These are phyloP conservation scores for Casuarina equisetifolia DNA, from an alignment of 306 rosid genomes.

Conservation along the genomic window DNA sequence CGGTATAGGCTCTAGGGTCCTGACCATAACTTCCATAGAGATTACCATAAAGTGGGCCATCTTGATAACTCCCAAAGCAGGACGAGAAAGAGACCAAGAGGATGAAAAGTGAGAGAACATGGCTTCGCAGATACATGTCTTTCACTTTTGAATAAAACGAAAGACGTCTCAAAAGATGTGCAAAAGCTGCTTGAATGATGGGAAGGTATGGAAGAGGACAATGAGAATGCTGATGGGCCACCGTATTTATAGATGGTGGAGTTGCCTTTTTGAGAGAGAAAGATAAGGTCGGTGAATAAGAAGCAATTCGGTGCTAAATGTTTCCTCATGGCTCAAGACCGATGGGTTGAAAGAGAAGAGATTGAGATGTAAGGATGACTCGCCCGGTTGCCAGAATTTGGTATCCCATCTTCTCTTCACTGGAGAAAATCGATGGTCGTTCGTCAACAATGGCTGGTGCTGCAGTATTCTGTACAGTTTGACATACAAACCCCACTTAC, in stretches of 20 bases:
- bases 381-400: conserved; percentile 39
- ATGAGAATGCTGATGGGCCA: conserved; percentile 4
- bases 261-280: conserved; percentile 21
- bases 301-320: conserved; percentile 24
- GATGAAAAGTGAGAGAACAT: conserved; percentile 26
- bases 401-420: neutral
- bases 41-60: conserved; percentile 16
- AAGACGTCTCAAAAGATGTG: conserved; percentile 7
- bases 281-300: conserved; percentile 4
- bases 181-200: neutral
- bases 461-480: no score
- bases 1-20: neutral
- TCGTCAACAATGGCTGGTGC: conserved; percentile 25
- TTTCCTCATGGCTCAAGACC: conserved; percentile 17
- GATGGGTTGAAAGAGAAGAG: conserved; percentile 19
- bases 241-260: conserved; percentile 36
- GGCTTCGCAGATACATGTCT: conserved; percentile 35
- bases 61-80: conserved; percentile 31
- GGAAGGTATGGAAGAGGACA: conserved; percentile 34
- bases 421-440: conserved; percentile 4
- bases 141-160: conserved; percentile 16
- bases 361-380: conserved; percentile 31
- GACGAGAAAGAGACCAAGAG: conserved; percentile 28
- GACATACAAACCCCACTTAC: no score
- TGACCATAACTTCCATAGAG: neutral